phyloP scores from a whole-genome alignment of 495 filamentous ascomycete species.

The Tetracladium setigerum region DNA sequence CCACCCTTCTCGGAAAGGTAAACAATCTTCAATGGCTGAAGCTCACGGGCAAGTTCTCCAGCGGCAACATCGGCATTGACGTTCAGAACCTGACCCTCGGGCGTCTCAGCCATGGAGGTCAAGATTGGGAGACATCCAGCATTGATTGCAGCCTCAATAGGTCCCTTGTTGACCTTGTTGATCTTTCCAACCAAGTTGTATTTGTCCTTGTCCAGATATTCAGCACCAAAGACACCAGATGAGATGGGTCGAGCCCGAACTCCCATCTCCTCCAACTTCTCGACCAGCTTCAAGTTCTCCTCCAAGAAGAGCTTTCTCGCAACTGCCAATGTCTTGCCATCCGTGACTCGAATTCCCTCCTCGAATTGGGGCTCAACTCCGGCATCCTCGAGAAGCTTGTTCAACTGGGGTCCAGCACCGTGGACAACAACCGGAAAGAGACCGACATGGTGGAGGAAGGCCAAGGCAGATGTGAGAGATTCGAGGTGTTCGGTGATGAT shows the following conservation, averaged over 20 bases:
- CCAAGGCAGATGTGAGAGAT: conserved; percentile 77
- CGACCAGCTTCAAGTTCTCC: conserved; percentile 92
- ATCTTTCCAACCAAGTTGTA: conserved; percentile 95
- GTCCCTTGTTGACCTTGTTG: conserved; percentile 81
- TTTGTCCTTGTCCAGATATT: conserved; percentile 90
- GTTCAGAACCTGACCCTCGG: conserved; percentile 90
- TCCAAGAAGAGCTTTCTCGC: conserved; percentile 88
- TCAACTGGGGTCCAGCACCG: conserved; percentile 92
- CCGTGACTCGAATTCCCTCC: conserved; percentile 92
- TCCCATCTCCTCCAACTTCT: conserved; percentile 85
- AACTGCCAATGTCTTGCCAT: conserved; percentile 88
- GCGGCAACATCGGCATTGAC: conserved; percentile 98
- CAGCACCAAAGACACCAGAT: conserved; percentile 87
- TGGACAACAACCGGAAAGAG: conserved; percentile 96
- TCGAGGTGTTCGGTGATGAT: conserved; percentile 95
- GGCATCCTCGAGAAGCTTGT: conserved; percentile 83
- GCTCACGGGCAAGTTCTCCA: conserved; percentile 78
- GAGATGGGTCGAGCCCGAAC: conserved; percentile 88
- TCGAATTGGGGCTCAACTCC: conserved; percentile 95
- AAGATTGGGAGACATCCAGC: conserved; percentile 90
- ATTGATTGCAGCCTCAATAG: conserved; percentile 86
- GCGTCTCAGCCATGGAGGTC: conserved; percentile 93
- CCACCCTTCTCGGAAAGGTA: conserved; percentile 98
- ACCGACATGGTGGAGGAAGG: conserved; percentile 92
- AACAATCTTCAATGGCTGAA: conserved; percentile 96